Percentiles rank a stretch among this genome's conserved stretches.
These are phyloP conservation scores for Dillenia suffruticosa DNA, from an alignment of 164 flowering plant species.

Conservation along the genomic window DNA sequence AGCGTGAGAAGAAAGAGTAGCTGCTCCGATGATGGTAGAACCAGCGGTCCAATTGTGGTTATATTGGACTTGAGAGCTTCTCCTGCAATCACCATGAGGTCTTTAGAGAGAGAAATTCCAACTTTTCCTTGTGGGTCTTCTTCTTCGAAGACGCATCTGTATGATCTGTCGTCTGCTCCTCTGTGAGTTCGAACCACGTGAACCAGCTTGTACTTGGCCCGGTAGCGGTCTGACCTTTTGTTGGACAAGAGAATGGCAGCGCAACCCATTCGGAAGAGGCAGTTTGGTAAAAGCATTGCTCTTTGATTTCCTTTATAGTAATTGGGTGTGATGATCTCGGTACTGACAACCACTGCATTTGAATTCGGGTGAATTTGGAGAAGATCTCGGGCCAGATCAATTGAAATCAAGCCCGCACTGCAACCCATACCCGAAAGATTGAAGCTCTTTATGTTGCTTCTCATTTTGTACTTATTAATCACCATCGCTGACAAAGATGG, in stretches of 20 bases:
- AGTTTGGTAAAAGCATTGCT: conserved; percentile 56
- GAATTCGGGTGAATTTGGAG: conserved; percentile 56
- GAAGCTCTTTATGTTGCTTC: conserved; percentile 55
- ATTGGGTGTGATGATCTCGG: conserved; percentile 57
- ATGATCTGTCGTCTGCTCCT: conserved; percentile 56
- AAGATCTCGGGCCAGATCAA: conserved; percentile 54
- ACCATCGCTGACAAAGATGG: conserved; percentile 65
- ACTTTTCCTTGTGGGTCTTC: conserved; percentile 49
- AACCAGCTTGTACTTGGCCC: conserved; percentile 44
- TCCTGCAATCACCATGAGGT: conserved; percentile 61
- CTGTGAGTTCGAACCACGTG: conserved; percentile 62
- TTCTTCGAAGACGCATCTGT: conserved; percentile 41
- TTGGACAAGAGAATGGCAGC: conserved; percentile 54
- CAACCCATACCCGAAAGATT: conserved; percentile 75
- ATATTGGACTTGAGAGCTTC: conserved; percentile 63
- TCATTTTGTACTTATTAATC: conserved; percentile 55
- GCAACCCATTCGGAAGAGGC: conserved; percentile 64
- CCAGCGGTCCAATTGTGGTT: conserved; percentile 56
- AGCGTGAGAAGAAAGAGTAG: conserved; percentile 39
- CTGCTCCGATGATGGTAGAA: conserved; percentile 59
- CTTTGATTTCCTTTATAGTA: conserved; percentile 49
- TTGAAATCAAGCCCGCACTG: conserved; percentile 55
- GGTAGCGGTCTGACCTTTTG: conserved; percentile 23
- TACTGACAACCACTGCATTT: conserved; percentile 47
- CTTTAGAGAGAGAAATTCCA: conserved; percentile 50